Evolutionary conservation across 768 basidiomycete species (phyloP).

Genomic region (Neoboletus subvelutipes): DNA sequence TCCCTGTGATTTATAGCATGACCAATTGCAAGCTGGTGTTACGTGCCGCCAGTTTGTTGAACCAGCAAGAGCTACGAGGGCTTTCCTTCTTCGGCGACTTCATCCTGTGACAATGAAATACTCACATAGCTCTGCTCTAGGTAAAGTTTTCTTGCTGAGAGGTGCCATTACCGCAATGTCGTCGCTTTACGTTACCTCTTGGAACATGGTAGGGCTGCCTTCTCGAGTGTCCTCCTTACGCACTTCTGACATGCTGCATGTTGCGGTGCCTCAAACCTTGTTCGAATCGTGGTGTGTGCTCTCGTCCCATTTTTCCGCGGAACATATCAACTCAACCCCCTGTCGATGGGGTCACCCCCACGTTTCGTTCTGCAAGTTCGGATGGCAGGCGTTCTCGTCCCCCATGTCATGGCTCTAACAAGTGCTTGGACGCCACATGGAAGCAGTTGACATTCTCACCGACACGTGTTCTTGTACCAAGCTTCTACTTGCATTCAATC

Average conservation of each 20-base stretch:
- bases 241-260: conserved; percentile 11
- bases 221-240: conserved; percentile 12
- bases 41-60: neutral
- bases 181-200: conserved; percentile 13
- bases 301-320: conserved; percentile 17
- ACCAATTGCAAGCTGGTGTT: conserved; percentile 2
- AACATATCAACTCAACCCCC: conserved; percentile 3
- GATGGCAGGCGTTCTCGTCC: neutral
- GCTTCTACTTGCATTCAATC: conserved; percentile 3
- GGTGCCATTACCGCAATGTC: conserved; percentile 7
- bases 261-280: conserved; percentile 14
- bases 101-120: conserved; percentile 15
- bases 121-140: conserved; percentile 1
- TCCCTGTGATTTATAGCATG: conserved; percentile 4
- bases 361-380: conserved; percentile 5
- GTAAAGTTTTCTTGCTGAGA: neutral
- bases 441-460: conserved; percentile 1
- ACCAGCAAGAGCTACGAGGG: neutral
- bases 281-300: conserved; percentile 5
- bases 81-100: conserved; percentile 10
- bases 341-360: conserved; percentile 1
- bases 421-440: neutral
- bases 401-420: neutral
- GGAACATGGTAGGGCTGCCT: conserved; percentile 6
- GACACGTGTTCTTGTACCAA: conserved; percentile 8